These are phyloP conservation scores for Neurospora tetrasperma DNA, from an alignment of 495 filamentous ascomycete genomes.

Conservation along the genomic window DNA sequence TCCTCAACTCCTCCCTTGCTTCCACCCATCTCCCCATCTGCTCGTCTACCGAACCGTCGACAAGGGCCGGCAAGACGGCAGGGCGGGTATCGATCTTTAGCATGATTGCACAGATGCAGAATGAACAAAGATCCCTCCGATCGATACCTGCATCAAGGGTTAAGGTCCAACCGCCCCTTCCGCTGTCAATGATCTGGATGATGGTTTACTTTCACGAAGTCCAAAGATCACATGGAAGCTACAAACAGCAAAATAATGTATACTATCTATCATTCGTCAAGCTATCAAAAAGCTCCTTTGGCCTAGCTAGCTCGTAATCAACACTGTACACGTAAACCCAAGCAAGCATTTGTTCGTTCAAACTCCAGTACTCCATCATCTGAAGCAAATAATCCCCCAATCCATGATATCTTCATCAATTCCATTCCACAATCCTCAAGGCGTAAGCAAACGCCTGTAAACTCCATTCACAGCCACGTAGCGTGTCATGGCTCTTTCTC, in stretches of 20 bases:
- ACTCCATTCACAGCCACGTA: not conserved
- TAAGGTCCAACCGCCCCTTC: not conserved
- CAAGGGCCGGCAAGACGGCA: not conserved
- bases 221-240: too few species aligned
- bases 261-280: not conserved
- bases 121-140: not conserved
- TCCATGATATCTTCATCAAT: not conserved
- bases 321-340: not conserved
- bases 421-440: not conserved
- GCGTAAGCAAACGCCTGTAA: not conserved
- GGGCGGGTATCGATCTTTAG: not conserved
- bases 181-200: too few species aligned
- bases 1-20: not conserved
- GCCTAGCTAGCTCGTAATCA: not conserved
- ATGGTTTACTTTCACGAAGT: too few species aligned
- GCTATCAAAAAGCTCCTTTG: not conserved
- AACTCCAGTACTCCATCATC: not conserved
- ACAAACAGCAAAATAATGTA: not conserved
- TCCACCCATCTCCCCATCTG: not conserved
- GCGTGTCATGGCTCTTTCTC: not conserved
- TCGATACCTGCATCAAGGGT: not conserved
- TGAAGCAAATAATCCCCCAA: not conserved
- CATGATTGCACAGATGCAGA: not conserved
- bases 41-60: not conserved
- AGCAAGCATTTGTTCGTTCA: not conserved